These are phyloP conservation scores for Neospora caninum DNA, from an alignment of 169 alveolate genomes.

Conservation along the genomic window DNA sequence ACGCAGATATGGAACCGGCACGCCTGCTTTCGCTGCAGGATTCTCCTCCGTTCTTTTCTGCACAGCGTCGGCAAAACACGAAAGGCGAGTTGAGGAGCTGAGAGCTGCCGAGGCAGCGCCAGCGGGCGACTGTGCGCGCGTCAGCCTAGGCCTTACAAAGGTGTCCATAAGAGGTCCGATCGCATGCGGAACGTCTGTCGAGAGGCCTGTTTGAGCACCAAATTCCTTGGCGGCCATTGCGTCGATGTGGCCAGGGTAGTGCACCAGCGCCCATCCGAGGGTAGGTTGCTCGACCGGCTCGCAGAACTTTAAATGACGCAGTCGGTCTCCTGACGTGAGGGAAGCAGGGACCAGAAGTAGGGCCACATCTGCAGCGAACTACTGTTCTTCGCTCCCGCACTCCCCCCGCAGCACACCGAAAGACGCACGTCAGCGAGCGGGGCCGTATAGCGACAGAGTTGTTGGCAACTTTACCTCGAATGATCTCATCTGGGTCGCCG, in stretches of 20 bases:
- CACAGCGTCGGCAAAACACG: no score
- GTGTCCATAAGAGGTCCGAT: constrained; percentile 62
- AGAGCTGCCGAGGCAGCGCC: no score
- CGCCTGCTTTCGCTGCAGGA: no score
- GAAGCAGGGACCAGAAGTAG: no score
- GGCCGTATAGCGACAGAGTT: neutral
- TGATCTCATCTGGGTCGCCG: constrained; percentile 62
- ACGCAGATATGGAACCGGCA: no score
- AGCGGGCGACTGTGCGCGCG: neutral
- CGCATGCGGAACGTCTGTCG: constrained; percentile 31
- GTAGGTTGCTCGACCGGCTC: constrained; percentile 55
- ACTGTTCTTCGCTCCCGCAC: no score
- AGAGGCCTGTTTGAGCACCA: constrained; percentile 13
- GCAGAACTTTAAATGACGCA: constrained; percentile 56
- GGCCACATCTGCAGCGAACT: no score
- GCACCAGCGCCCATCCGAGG: constrained; percentile 62
- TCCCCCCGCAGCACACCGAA: neutral
- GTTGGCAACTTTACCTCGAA: constrained; percentile 49
- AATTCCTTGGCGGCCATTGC: constrained; percentile 61
- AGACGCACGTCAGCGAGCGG: neutral
- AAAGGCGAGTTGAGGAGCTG: no score
- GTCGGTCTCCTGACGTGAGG: constrained; percentile 52
- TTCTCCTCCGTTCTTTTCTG: no score
- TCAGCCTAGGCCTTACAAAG: constrained; percentile 8
- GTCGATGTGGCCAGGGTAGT: constrained; percentile 55